phyloP scores from a whole-genome alignment of 2,329 filamentous ascomycete genomes.

The Podosphaera fusca region DNA sequence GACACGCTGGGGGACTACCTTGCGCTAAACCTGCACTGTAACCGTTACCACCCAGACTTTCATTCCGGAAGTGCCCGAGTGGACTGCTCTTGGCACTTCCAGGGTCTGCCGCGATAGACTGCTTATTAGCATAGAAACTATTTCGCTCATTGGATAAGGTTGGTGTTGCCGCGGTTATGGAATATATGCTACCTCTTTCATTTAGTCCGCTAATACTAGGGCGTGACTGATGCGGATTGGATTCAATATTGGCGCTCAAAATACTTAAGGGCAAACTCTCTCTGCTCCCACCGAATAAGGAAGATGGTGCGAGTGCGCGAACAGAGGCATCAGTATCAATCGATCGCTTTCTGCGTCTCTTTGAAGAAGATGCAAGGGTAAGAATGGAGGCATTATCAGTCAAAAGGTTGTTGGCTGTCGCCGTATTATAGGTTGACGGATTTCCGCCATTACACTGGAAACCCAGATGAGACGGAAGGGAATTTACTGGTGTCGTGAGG shows the following conservation, averaged over 20 bases:
- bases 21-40: slow-evolving; percentile 31
- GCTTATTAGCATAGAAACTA: slow-evolving; percentile 47
- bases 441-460: slow-evolving; percentile 24
- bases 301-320: slow-evolving; percentile 61
- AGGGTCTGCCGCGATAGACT: slow-evolving; percentile 34
- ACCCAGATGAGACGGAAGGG: slow-evolving; percentile 47
- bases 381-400: slow-evolving; percentile 73
- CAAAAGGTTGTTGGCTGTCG: slow-evolving; percentile 59
- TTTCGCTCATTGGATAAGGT: slow-evolving; percentile 52
- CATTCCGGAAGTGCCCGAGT: slow-evolving; percentile 53
- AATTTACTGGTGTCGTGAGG: slow-evolving; percentile 39
- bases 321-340: slow-evolving; percentile 74
- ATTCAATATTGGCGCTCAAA: slow-evolving; percentile 46
- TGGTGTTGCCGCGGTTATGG: slow-evolving; percentile 42
- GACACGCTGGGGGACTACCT: slow-evolving; percentile 38
- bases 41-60: slow-evolving; percentile 53
- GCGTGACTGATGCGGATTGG: slow-evolving; percentile 28
- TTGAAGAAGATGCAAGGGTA: slow-evolving; percentile 63
- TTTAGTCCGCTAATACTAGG: slow-evolving; percentile 20
- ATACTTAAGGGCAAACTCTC: slow-evolving; percentile 62
- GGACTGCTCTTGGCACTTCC: slow-evolving; percentile 59
- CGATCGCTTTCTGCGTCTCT: slow-evolving; percentile 51
- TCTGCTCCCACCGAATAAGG: slow-evolving; percentile 58
- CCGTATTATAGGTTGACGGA: slow-evolving; percentile 51
- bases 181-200: slow-evolving; percentile 66